These are phyloP conservation scores for Rhododendron henanense DNA, from an alignment of 148 eudicot genomes.

Conservation along the genomic window DNA sequence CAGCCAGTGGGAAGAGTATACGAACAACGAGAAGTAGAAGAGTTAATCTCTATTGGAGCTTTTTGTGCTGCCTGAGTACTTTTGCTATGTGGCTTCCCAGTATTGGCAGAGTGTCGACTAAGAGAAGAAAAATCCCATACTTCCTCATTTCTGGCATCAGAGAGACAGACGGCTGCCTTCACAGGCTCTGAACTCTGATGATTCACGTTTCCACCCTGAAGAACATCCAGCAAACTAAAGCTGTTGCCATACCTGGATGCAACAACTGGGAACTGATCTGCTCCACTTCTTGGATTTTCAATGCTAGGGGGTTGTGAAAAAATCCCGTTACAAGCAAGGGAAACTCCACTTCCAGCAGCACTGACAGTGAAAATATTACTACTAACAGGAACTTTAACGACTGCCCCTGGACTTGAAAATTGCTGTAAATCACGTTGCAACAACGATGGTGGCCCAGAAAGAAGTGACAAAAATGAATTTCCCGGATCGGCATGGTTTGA, in stretches of 20 bases:
- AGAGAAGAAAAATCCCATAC: slow-evolving; percentile 18
- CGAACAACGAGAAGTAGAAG: slow-evolving; percentile 18
- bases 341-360: slow-evolving; percentile 23
- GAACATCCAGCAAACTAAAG: slow-evolving; percentile 23
- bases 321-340: slow-evolving; percentile 19
- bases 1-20: slow-evolving; percentile 27
- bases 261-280: slow-evolving; percentile 21
- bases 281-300: slow-evolving; percentile 19
- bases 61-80: slow-evolving; percentile 19
- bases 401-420: slow-evolving; percentile 22
- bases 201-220: slow-evolving; percentile 20
- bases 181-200: slow-evolving; percentile 16
- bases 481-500: slow-evolving; percentile 31
- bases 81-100: slow-evolving; percentile 22
- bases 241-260: slow-evolving; percentile 21
- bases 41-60: slow-evolving; percentile 15
- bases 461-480: slow-evolving; percentile 34
- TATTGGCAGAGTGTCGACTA: slow-evolving; percentile 20
- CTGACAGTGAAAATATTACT: slow-evolving; percentile 9
- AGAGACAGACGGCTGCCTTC: slow-evolving; percentile 18
- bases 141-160: slow-evolving; percentile 24
- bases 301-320: slow-evolving; percentile 28
- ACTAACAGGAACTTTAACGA: slow-evolving; percentile 16
- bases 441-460: slow-evolving; percentile 39
- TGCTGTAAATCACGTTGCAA: slow-evolving; percentile 31